Evolutionary conservation across 2,329 filamentous ascomycete genomes (phyloP), one percentile per base, ranked within the genome.

Genomic region (Aspergillus candidus): DNA sequence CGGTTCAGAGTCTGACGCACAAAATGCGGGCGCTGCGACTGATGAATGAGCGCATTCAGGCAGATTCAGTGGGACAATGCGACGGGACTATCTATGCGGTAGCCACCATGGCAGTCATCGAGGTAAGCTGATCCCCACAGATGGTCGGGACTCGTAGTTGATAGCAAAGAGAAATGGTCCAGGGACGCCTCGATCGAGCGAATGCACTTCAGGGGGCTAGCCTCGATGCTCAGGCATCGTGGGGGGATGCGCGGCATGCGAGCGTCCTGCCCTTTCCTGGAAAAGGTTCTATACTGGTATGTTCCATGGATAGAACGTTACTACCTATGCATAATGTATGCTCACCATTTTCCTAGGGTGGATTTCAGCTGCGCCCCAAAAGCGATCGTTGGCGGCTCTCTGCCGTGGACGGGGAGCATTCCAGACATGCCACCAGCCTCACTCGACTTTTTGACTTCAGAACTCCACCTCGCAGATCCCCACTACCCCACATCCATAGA

Each of bases 271-370:
- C 50, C 49, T 18, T 62, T 63, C 37, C 35, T 63, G 36, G 58
- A 60, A 49, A 61, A 55, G 38, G 54, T 63, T n/a, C 44, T 63
- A 32, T 63, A 62, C 46, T 63, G 60, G 60, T 63, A 57, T 32
- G 40, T 39, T 35, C 29, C 10, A 11, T 11, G 11, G 12, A n/a
- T 6, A 37, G n/a, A 3, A 4, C 11, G 7, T 11, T 17, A 13
- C 15, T n/a, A 27, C 3, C 15, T 4, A 32, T 8, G 6, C 11
- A 33, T 17, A 10, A 17, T 15, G 11, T 34, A 15, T 39, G 33
- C 41, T 51, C 13, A 55, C 42, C 11, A n/a, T 6, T 15, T 3
- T 8, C 22, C 5, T 36, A 63, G 60, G 60, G 60, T 63, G 22
- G 60, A 63, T 45, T 58, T 60, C 35, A 59, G 54, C 38, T 61